phyloP scores from a whole-genome alignment of 2,329 filamentous ascomycete genomes.

The Penicillium occitanis region DNA sequence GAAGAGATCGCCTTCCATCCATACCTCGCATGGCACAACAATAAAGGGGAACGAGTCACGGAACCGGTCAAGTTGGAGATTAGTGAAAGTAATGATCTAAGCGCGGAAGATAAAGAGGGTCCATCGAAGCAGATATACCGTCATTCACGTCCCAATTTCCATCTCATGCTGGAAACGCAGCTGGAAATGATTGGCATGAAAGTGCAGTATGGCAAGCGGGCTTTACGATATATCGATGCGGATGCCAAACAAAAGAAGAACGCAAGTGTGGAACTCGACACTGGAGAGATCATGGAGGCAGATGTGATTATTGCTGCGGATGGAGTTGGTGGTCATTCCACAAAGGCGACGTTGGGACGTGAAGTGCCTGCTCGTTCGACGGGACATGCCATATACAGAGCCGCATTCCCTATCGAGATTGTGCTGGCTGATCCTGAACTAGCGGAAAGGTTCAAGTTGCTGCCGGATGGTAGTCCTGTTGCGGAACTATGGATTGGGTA shows the following conservation, averaged over 20 bases:
- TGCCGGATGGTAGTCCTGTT: conserved; percentile 12
- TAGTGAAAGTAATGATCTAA: not conserved
- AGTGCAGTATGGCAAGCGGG: conserved; percentile 18
- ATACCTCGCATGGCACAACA: conserved; percentile 15
- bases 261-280: conserved; percentile 25
- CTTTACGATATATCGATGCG: conserved; percentile 7
- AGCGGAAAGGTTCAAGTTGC: not conserved
- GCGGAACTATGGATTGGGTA: conserved; percentile 11
- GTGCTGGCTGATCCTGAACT: conserved; percentile 5
- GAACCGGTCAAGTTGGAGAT: conserved; percentile 2
- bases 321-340: conserved; percentile 33
- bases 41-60: conserved; percentile 15
- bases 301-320: conserved; percentile 36
- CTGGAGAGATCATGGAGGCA: conserved; percentile 27
- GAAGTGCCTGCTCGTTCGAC: conserved; percentile 27
- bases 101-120: not conserved
- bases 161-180: conserved; percentile 18
- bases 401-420: conserved; percentile 23
- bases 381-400: conserved; percentile 28
- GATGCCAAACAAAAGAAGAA: conserved; percentile 5
- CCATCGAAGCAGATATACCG: conserved; percentile 3
- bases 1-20: conserved; percentile 15
- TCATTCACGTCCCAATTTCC: conserved; percentile 15
- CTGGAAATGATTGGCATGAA: conserved; percentile 9
- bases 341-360: conserved; percentile 25